Evolutionary conservation across 164 flowering plant species (phyloP).

Genomic region (Macadamia integrifolia): DNA sequence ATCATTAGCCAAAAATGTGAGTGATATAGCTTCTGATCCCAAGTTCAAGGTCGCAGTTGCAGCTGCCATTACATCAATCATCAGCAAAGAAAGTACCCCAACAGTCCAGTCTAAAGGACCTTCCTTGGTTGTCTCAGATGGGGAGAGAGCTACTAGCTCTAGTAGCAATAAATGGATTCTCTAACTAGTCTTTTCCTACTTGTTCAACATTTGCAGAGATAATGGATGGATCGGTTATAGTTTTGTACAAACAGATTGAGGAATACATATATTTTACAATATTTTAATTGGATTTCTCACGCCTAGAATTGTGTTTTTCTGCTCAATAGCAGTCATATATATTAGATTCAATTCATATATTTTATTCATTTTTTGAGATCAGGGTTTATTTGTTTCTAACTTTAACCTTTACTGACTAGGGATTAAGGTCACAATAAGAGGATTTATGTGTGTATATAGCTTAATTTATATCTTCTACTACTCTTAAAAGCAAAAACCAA

Average conservation of each 20-base stretch:
- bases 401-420: too few relatives aligned
- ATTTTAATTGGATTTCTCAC: not conserved
- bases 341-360: too few relatives aligned
- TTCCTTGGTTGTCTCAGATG: constrained; percentile 16
- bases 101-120: constrained; percentile 5
- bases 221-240: not conserved
- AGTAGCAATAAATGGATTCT: constrained; percentile 17
- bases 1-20: constrained; percentile 33
- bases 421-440: too few relatives aligned
- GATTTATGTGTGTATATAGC: too few relatives aligned
- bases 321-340: not conserved
- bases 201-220: constrained; percentile 4
- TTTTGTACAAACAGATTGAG: not conserved
- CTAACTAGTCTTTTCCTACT: constrained; percentile 4
- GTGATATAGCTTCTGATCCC: constrained; percentile 56
- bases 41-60: constrained; percentile 71
- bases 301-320: not conserved
- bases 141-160: constrained; percentile 24
- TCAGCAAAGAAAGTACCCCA: constrained; percentile 33
- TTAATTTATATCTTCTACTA: too few relatives aligned
- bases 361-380: too few relatives aligned
- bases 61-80: constrained; percentile 59
- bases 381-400: too few relatives aligned
- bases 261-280: not conserved
- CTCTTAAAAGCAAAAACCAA: too few relatives aligned